Evolutionary conservation across 441 rosid genomes (phyloP).

Genomic region (Raphanus hybrid): DNA sequence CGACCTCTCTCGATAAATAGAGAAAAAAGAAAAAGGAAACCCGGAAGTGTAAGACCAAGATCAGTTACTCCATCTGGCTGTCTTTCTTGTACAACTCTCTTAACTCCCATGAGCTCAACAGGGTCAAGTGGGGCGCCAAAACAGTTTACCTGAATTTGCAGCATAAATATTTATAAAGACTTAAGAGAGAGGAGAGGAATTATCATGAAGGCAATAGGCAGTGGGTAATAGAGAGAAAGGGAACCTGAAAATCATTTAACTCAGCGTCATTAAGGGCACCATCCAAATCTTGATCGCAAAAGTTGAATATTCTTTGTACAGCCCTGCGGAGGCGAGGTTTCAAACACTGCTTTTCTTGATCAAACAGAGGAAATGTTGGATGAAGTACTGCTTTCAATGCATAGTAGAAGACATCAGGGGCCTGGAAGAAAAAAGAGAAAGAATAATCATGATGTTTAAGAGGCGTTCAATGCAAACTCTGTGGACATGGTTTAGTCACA

Average conservation of each 20-base stretch:
- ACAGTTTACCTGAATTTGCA: conserved; percentile 59
- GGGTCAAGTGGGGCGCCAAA: conserved; percentile 74
- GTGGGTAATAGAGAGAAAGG: conserved; percentile 10
- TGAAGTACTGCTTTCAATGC: conserved; percentile 81
- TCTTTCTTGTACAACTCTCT: conserved; percentile 73
- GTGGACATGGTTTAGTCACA: background rate
- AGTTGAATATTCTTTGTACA: conserved; percentile 67
- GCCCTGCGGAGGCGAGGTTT: conserved; percentile 74
- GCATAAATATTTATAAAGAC: conserved; percentile 17
- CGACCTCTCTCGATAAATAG: conserved; percentile 81
- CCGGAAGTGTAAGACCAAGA: conserved; percentile 73
- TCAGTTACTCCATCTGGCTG: conserved; percentile 61
- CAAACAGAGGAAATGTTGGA: conserved; percentile 75
- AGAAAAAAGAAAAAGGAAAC: conserved; percentile 72
- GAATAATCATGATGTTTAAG: conserved; percentile 2
- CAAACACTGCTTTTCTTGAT: conserved; percentile 69
- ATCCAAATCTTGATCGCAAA: conserved; percentile 72
- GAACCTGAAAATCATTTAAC: conserved; percentile 80
- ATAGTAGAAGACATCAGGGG: conserved; percentile 78
- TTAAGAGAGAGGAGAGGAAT: conserved; percentile 9
- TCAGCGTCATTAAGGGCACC: conserved; percentile 74
- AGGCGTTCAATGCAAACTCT: background rate
- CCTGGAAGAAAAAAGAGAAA: conserved; percentile 40
- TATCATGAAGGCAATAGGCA: conserved; percentile 7
- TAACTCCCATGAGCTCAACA: conserved; percentile 71